Evolutionary conservation across 495 filamentous ascomycete genomes (phyloP), one percentile per base, ranked within the genome.

Genomic region (Sordaria brevicollis): DNA sequence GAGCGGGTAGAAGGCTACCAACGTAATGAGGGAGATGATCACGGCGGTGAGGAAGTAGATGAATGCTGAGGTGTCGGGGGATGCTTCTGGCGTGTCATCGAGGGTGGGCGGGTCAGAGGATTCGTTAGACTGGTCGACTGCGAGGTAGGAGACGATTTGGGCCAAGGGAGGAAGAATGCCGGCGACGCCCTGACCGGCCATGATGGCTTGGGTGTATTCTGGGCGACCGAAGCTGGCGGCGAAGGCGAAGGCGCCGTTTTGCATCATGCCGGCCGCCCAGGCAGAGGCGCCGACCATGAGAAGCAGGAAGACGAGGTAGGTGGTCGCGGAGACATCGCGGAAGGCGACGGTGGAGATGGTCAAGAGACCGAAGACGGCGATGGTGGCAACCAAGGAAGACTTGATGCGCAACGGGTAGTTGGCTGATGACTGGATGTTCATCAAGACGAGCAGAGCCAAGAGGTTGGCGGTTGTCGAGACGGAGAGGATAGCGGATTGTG

Each of bases 161-260:
- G 91, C 91, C 69, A 97, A 86, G 49, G 91, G 91, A 0, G 95
- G 96, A 15, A 98, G 84, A 4, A 99, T 94, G 36, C 95, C 95
- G 1, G 95, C 93, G 7, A 98, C 83, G 17, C 89, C 96, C 78
- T 99, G 95, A 9, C 95, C 95, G 31, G 89, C 89, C 96, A 99
- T 98, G 78, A 98, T 93, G 21, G 90, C 95, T 79, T 97, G 94
- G 66, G 91, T 97, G 80, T 97, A 98, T 74, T 93, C 89, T 17
- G 90, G 87, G 66, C 90, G 80, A 21, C 89, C 92, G 72, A 97
- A 97, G 34, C 90, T 90, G 8, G 92, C 86, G 11, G 92, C 93
- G 75, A 93, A 97, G 7, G 96, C 91, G 78, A 97, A 98, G 37
- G 94, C 88, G 65, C 96, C 95, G 78, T 98, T 98, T 81, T 97